Percentiles rank a stretch among this genome's conserved stretches.
phyloP scores from a whole-genome alignment of 805 yeast genomes.

The Yarrowia bubula region DNA sequence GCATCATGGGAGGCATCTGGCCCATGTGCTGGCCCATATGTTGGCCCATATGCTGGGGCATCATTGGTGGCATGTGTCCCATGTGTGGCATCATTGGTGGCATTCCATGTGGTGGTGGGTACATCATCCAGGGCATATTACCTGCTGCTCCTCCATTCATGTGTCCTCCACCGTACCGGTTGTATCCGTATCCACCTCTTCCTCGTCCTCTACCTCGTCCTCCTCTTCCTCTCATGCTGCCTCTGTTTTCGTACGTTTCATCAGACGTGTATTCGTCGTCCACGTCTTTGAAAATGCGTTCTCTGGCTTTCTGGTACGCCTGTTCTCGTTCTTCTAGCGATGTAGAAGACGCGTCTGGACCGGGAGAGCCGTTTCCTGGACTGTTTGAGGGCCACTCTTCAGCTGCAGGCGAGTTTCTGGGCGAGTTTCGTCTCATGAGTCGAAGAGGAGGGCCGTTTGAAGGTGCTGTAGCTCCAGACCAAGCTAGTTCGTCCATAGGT shows the following conservation, averaged over 20 bases:
- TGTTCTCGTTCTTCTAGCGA: slow-evolving; percentile 42
- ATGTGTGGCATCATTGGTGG: slow-evolving; percentile 12
- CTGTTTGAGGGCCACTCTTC: neutral
- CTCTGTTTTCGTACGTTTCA: slow-evolving; percentile 2
- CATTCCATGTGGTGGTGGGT: slow-evolving; percentile 24
- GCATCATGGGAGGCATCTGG: slow-evolving; percentile 19
- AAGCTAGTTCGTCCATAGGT: slow-evolving; percentile 6
- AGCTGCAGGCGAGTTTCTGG: slow-evolving; percentile 7
- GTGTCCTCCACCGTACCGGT: neutral
- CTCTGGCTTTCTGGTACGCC: slow-evolving; percentile 43
- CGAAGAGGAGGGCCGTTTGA: slow-evolving; percentile 10
- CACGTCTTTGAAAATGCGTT: slow-evolving; percentile 41
- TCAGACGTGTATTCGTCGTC: slow-evolving; percentile 17
- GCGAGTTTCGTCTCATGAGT: slow-evolving; percentile 23
- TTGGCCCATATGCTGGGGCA: neutral
- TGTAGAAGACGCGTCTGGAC: neutral
- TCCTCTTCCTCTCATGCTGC: slow-evolving; percentile 5
- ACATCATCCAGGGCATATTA: slow-evolving; percentile 20
- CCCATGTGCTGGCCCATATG: neutral
- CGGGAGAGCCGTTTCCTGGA: neutral
- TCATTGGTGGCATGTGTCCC: neutral
- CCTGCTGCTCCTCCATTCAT: neutral
- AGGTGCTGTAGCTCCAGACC: slow-evolving; percentile 23
- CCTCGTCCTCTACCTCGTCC: neutral
- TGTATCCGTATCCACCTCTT: slow-evolving; percentile 14